Evolutionary conservation across 805 yeast genomes (phyloP).

Genomic region (Ogataea ramenticola): DNA sequence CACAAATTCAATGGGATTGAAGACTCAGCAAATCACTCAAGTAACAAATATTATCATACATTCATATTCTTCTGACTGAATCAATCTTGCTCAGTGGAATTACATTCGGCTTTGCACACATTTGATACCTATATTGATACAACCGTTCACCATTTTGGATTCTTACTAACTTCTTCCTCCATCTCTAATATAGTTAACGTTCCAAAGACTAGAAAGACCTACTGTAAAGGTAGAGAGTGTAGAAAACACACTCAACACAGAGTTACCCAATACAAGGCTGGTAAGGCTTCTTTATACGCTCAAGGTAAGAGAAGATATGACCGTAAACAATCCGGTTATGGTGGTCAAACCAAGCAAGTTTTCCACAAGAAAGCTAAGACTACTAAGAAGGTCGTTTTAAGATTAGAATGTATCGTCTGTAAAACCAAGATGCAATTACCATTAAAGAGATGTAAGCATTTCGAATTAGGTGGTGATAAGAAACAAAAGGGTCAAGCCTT

Average conservation of each 20-base stretch:
- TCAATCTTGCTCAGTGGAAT: no score
- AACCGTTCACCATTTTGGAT: slow-evolving; percentile 3
- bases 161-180: background rate
- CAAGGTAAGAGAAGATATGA: slow-evolving; percentile 99
- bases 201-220: slow-evolving; percentile 99
- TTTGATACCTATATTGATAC: no score
- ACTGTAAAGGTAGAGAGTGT: slow-evolving; percentile 99
- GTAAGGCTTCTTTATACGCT: slow-evolving; percentile 98
- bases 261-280: slow-evolving; percentile 99
- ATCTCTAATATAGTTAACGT: slow-evolving; percentile 74
- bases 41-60: no score
- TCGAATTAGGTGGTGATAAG: slow-evolving; percentile 99
- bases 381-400: slow-evolving; percentile 98
- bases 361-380: slow-evolving; percentile 99
- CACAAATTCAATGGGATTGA: no score
- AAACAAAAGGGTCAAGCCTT: slow-evolving; percentile 99
- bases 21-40: no score
- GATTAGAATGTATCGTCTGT: slow-evolving; percentile 98
- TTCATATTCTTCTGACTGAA: no score
- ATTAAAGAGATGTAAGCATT: slow-evolving; percentile 99
- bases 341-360: slow-evolving; percentile 99
- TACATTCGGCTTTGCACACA: no score
- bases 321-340: slow-evolving; percentile 99
- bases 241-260: slow-evolving; percentile 99
- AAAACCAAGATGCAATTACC: slow-evolving; percentile 98